Evolutionary conservation across 768 basidiomycete species (phyloP).

Genomic region (Epithele typhae): DNA sequence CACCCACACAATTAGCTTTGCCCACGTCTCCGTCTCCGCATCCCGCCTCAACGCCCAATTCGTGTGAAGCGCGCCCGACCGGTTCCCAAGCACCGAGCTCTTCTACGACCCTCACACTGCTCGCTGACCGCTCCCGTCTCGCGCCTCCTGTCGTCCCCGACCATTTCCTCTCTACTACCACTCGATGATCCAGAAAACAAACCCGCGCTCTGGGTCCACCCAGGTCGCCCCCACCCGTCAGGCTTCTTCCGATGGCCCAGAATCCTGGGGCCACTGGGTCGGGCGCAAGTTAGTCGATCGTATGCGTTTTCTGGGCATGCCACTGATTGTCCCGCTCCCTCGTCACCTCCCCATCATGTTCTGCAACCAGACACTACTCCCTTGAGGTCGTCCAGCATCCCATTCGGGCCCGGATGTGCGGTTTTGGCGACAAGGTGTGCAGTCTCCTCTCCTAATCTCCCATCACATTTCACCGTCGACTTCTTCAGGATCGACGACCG

Average conservation of each 20-base stretch:
- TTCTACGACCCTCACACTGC: conserved; percentile 10
- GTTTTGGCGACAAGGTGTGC: conserved; percentile 90
- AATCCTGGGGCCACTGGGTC: conserved; percentile 70
- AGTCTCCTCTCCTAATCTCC: conserved; percentile 4
- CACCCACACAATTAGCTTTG: conserved; percentile 7
- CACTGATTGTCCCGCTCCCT: background rate
- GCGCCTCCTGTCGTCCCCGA: conserved; percentile 6
- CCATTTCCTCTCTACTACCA: background rate
- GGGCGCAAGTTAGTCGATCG: conserved; percentile 49
- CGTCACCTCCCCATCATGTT: background rate
- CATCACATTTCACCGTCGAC: conserved; percentile 12
- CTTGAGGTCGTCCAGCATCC: conserved; percentile 88
- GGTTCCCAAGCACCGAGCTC: conserved; percentile 15
- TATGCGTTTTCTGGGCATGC: background rate
- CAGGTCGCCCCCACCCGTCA: conserved; percentile 16
- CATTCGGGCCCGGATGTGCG: conserved; percentile 89
- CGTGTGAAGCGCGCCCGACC: conserved; percentile 13
- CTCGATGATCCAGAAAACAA: conserved; percentile 66
- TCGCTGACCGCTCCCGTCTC: conserved; percentile 4
- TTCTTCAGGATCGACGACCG: conserved; percentile 78
- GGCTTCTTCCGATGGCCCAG: conserved; percentile 36
- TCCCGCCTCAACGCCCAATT: conserved; percentile 4
- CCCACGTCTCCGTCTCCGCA: conserved; percentile 1
- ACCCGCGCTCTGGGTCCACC: conserved; percentile 37
- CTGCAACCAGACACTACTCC: conserved; percentile 62